Base-by-base conservation (phyloP, 2,329 filamentous ascomycete genomes). In the Fusarium torulosum region DNA sequence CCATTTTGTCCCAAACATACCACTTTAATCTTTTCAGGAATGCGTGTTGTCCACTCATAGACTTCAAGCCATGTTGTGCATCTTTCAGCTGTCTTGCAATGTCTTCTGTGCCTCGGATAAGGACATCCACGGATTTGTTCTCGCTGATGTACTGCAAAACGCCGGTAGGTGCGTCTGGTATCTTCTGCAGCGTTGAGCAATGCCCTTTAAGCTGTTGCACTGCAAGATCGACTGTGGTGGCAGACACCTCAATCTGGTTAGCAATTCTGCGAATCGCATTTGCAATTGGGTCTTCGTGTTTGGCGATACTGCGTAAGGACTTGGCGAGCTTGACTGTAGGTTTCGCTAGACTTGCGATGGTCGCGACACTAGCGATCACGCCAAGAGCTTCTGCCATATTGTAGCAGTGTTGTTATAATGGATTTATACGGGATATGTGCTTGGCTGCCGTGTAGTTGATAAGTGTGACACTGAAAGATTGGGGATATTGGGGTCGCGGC, bases 301-400 rank as follows among this genome's bases (percentile, higher is more conserved):
- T 41, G 6, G 49, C 33, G 5, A 61, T 41, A 9, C 8, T 19
- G 4, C 14, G 20, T 7, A 61, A 29, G 3, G 27, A 11, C 17
- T 15, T 21, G 10, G 50, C 23, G 11, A 63, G 29, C 14, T 17
- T 50, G 1, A 37, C 13, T 7, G 59, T 50, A 7, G 56, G 49
- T n/a, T 11, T 31, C 4, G 35, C 19, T 6, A 61, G 1, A 2
- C 38, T 46, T 2, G 25, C 59, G 6, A 62, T 43, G 0, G 49
- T 42, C 4, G 40, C 31, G 5, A 55, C 35, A 6, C 59, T 45
- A 3, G 23, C n/a, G 6, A 62, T n/a, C 4, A 44, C n/a, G 8
- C 59, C 49, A 3, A 42, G 0, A 6, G n/a, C 33, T 35, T 61
- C 59, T 27, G 49, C 55, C 59, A 63, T 60, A 17, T 3, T n/a